Conservation (phyloP, 805 yeast species). For the Monosporozyma servazzii region DNA sequence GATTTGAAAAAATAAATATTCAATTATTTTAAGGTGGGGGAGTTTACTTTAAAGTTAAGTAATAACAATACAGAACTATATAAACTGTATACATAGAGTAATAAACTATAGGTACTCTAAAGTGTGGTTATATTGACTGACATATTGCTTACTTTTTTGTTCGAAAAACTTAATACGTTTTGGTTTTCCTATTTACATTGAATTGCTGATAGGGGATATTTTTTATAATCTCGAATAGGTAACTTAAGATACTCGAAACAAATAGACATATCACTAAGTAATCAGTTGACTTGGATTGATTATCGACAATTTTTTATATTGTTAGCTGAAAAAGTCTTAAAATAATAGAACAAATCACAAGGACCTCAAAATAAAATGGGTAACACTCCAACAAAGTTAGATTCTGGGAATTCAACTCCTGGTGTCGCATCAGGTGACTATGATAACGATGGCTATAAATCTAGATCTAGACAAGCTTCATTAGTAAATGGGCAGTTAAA, state of each 20-base stretch:
- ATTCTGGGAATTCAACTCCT: slow-evolving; percentile 15
- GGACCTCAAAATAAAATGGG: slow-evolving; percentile 31
- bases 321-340: too few species aligned
- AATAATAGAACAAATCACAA: not conserved
- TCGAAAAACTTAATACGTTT: too few species aligned
- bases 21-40: not conserved
- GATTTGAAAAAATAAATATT: not conserved
- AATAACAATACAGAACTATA: not conserved
- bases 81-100: not conserved
- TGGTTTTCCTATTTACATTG: too few species aligned
- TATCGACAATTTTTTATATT: too few species aligned
- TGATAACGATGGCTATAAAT: slow-evolving; percentile 4
- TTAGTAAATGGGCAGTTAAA: slow-evolving; percentile 19
- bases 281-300: too few species aligned
- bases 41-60: not conserved
- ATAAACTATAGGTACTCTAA: too few species aligned
- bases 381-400: slow-evolving; percentile 40
- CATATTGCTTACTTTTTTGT: too few species aligned
- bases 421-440: slow-evolving; percentile 4
- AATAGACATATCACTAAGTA: not conserved
- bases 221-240: too few species aligned
- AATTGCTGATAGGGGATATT: too few species aligned
- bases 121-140: too few species aligned
- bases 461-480: slow-evolving; percentile 20
- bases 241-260: too few species aligned